Percentiles rank a stretch among this genome's conserved stretches.
Evolutionary conservation across 2,329 filamentous ascomycete species (phyloP).

Genomic region (Akanthomyces dipterigenus): DNA sequence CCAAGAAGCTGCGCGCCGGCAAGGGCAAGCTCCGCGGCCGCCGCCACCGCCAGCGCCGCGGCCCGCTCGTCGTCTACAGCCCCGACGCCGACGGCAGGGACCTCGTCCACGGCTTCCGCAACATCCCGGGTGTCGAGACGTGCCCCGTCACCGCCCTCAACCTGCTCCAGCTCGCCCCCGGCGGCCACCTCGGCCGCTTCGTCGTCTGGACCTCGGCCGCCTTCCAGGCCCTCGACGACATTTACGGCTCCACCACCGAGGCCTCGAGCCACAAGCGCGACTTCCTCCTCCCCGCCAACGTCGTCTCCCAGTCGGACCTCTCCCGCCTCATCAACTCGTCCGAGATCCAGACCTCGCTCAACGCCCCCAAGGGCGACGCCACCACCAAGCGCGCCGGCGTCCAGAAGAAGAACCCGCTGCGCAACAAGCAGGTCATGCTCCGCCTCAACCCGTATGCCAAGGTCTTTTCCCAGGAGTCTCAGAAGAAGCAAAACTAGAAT

Average conservation of each 20-base stretch:
- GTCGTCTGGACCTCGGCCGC: conserved; percentile 97
- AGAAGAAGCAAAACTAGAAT: conserved; percentile 35
- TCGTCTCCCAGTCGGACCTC: conserved; percentile 91
- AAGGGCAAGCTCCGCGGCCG: conserved; percentile 98
- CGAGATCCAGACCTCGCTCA: conserved; percentile 94
- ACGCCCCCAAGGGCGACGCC: conserved; percentile 82
- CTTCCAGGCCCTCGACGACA: conserved; percentile 91
- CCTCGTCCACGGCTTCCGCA: conserved; percentile 91
- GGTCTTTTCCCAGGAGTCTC: conserved; percentile 68
- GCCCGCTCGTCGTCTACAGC: conserved; percentile 96
- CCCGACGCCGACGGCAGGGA: conserved; percentile 92
- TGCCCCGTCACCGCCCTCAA: conserved; percentile 89
- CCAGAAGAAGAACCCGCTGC: conserved; percentile 99
- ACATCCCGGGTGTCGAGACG: conserved; percentile 97
- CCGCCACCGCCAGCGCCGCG: conserved; percentile 94
- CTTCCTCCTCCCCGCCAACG: conserved; percentile 90
- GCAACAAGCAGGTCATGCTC: conserved; percentile 98
- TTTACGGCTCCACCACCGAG: conserved; percentile 91
- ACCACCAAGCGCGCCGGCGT: conserved; percentile 83
- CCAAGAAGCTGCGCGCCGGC: conserved; percentile 93
- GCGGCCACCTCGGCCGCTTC: conserved; percentile 98
- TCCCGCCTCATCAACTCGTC: conserved; percentile 98
- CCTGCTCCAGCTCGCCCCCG: conserved; percentile 97
- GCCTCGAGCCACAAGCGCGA: conserved; percentile 96
- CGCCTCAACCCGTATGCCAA: conserved; percentile 97